A percentile compares a stretch with the other conserved stretches of the same genome.
phyloP scores from a whole-genome alignment of 1,284 basidiomycete genomes.

The Naganishia sp. region DNA sequence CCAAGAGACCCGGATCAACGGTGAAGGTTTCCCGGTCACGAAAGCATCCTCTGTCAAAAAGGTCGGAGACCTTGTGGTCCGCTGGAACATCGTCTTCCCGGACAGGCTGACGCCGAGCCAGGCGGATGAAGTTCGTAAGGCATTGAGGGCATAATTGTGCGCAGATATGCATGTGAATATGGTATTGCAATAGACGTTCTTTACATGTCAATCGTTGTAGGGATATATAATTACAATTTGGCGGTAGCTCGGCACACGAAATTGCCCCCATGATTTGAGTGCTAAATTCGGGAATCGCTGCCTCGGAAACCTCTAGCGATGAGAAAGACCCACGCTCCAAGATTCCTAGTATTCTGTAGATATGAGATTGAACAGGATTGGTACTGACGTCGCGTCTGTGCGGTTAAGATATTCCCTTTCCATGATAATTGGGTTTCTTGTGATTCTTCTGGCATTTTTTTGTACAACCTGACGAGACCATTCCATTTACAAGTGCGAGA shows the following conservation, averaged over 20 bases:
- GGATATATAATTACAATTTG: conserved; percentile 14
- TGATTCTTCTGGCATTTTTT: not conserved
- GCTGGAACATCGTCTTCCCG: conserved; percentile 84
- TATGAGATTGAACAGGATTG: no score
- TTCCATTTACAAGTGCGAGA: conserved; percentile 53
- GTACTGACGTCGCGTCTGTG: no score
- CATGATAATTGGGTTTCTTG: no score
- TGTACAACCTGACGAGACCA: not conserved
- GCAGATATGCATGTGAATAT: not conserved
- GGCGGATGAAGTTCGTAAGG: conserved; percentile 75
- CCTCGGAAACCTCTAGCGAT: no score
- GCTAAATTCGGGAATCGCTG: no score
- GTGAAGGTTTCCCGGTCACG: conserved; percentile 88
- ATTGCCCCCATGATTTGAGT: no score
- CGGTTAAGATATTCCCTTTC: no score
- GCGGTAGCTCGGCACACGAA: no score
- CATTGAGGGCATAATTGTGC: conserved; percentile 53
- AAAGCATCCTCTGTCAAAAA: conserved; percentile 70
- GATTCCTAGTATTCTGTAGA: no score
- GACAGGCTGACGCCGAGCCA: conserved; percentile 69
- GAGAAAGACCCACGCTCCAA: no score
- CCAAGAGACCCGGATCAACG: conserved; percentile 67
- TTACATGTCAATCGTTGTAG: conserved; percentile 26
- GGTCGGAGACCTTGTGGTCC: conserved; percentile 80
- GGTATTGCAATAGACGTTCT: conserved; percentile 2